Evolutionary conservation across 2,329 filamentous ascomycete genomes (phyloP).

Genomic region (Fusarium sp.): DNA sequence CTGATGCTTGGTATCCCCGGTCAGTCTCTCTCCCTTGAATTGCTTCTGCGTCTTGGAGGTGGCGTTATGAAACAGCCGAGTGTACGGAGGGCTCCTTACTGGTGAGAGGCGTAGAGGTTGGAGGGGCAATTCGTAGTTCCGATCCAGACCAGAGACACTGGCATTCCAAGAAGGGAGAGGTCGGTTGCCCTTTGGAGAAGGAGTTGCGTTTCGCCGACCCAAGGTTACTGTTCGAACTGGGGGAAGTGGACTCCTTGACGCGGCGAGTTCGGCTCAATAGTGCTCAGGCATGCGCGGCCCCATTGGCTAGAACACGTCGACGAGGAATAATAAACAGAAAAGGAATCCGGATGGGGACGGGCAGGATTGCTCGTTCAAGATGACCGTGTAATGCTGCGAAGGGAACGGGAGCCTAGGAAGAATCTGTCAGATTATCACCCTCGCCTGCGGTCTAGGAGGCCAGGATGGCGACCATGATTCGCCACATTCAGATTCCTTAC

Average conservation of each 20-base stretch:
- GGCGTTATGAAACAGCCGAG: constrained; percentile 51
- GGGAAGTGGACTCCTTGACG: constrained; percentile 35
- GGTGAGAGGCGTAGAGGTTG: constrained; percentile 45
- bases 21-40: constrained; percentile 48
- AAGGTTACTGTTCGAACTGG: constrained; percentile 33
- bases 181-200: constrained; percentile 39
- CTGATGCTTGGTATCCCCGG: constrained; percentile 44
- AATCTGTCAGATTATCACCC: constrained; percentile 22
- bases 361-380: constrained; percentile 35
- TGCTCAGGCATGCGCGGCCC: constrained; percentile 32
- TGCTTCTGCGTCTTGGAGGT: constrained; percentile 48
- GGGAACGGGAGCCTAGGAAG: constrained; percentile 10
- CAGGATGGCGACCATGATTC: constrained; percentile 4
- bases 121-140: constrained; percentile 48
- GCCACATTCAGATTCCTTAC: constrained; percentile 11
- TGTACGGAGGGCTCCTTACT: constrained; percentile 46
- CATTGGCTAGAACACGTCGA: constrained; percentile 27
- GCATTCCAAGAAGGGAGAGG: constrained; percentile 51
- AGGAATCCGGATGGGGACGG: constrained; percentile 31
- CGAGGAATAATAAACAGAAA: constrained; percentile 33
- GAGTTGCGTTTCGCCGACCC: constrained; percentile 18
- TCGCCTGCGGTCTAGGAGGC: neutral
- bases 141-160: constrained; percentile 51
- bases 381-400: constrained; percentile 9
- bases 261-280: constrained; percentile 31